A percentile compares a stretch with the other conserved stretches of the same genome.
Conservation (phyloP, 2,329 filamentous ascomycete species). For the Alternaria novae-zelandiae region DNA sequence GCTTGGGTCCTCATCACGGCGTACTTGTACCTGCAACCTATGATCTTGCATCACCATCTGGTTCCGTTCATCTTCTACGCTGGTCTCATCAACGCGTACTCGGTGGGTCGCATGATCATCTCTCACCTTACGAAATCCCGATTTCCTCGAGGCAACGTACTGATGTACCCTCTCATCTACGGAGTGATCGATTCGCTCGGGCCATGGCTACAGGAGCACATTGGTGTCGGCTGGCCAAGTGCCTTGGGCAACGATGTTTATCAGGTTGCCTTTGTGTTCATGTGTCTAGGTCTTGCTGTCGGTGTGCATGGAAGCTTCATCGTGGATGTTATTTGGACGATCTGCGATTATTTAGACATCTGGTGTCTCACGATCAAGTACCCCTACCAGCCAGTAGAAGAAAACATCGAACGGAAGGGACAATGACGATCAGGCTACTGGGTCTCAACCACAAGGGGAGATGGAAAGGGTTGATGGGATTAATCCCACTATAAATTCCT, state of each 20-base stretch:
- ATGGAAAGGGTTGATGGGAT: neutral
- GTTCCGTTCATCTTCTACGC: conserved; percentile 90
- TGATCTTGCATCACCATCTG: conserved; percentile 80
- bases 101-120: conserved; percentile 93
- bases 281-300: conserved; percentile 80
- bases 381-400: conserved; percentile 57
- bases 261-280: conserved; percentile 89
- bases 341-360: conserved; percentile 97
- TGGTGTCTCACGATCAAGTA: conserved; percentile 99
- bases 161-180: conserved; percentile 76
- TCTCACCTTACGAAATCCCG: conserved; percentile 86
- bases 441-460: neutral
- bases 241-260: conserved; percentile 68
- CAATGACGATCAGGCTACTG: conserved; percentile 12
- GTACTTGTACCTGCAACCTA: conserved; percentile 85
- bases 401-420: conserved; percentile 35
- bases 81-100: conserved; percentile 91
- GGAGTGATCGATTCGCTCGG: conserved; percentile 83
- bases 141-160: conserved; percentile 90
- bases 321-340: conserved; percentile 94
- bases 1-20: conserved; percentile 78
- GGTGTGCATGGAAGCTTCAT: conserved; percentile 98
- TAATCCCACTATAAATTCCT: neutral
- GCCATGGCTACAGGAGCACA: conserved; percentile 62
- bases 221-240: conserved; percentile 55